These are phyloP conservation scores for Leptomonas pyrrhocoris DNA, from an alignment of 208 protist species.

Conservation along the genomic window DNA sequence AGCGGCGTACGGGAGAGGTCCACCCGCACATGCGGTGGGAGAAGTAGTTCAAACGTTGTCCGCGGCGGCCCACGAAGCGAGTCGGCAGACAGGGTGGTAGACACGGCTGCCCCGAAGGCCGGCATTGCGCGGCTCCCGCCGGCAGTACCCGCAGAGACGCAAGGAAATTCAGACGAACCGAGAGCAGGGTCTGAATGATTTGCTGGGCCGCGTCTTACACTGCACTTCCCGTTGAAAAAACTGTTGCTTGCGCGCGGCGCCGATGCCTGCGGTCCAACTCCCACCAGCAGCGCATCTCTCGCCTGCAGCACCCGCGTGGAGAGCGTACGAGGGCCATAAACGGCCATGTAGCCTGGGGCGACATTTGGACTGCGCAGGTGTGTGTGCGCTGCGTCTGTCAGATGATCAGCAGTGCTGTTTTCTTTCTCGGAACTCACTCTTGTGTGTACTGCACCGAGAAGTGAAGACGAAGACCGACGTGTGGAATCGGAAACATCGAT, in stretches of 20 bases:
- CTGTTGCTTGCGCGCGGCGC: not conserved
- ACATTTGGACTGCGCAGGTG: too few species aligned
- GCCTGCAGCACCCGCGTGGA: conserved; percentile 1
- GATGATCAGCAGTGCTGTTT: not conserved
- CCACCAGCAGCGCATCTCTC: conserved; percentile 11
- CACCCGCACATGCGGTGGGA: not conserved
- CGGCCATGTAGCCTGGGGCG: conserved; percentile 1
- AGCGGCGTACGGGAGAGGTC: conserved; percentile 13
- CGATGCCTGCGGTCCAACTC: not conserved
- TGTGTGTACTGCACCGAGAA: not conserved
- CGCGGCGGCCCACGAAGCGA: too few species aligned
- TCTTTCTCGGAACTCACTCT: too few species aligned
- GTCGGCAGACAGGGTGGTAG: not conserved
- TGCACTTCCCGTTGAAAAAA: too few species aligned
- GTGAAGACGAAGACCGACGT: not conserved
- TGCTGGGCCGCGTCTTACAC: too few species aligned
- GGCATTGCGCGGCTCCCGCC: conserved; percentile 16
- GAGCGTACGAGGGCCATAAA: conserved; percentile 8
- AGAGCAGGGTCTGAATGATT: too few species aligned
- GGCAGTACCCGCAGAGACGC: not conserved
- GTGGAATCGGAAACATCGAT: conserved; percentile 7
- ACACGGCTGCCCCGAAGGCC: conserved; percentile 15
- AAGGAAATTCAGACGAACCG: not conserved
- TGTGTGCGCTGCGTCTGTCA: not conserved
- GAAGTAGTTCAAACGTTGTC: too few species aligned